Evolutionary conservation across 345 rosid species (phyloP).

Genomic region (Bretschneidera sinensis): DNA sequence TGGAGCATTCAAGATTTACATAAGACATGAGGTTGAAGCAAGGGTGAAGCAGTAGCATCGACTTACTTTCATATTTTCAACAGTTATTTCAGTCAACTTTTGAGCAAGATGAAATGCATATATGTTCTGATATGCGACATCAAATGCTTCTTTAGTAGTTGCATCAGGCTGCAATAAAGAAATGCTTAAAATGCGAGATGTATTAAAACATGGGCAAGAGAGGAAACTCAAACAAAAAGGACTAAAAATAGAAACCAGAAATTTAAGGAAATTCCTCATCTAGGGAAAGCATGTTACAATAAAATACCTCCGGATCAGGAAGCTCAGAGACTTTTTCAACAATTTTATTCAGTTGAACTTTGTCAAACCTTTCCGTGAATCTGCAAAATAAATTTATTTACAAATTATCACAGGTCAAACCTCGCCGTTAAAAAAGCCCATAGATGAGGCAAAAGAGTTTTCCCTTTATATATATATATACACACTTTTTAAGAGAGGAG

Average conservation of each 20-base stretch:
- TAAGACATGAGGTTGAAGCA: slow-evolving; percentile 9
- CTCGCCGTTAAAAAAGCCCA: not conserved
- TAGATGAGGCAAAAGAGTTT: not conserved
- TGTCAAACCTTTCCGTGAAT: slow-evolving; percentile 78
- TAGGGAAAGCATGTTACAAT: not conserved
- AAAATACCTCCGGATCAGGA: slow-evolving; percentile 58
- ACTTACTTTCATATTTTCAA: slow-evolving; percentile 85
- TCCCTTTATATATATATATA: no score
- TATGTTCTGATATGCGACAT: slow-evolving; percentile 85
- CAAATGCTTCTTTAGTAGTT: slow-evolving; percentile 61
- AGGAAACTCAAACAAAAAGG: slow-evolving; percentile 1
- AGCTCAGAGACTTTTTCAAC: slow-evolving; percentile 65
- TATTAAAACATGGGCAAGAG: not conserved
- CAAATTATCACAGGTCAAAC: not conserved
- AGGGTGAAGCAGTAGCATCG: not conserved
- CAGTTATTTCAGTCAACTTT: slow-evolving; percentile 51
- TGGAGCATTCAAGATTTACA: not conserved
- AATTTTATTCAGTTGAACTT: slow-evolving; percentile 49
- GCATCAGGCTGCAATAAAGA: slow-evolving; percentile 52
- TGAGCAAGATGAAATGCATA: slow-evolving; percentile 86
- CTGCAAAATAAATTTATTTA: slow-evolving; percentile 29
- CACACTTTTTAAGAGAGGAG: no score
- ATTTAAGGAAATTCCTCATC: not conserved
- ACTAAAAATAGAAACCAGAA: not conserved
- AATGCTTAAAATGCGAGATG: not conserved